Base-by-base conservation (phyloP, 495 filamentous ascomycete species). In the Cercophora newfieldiana region DNA sequence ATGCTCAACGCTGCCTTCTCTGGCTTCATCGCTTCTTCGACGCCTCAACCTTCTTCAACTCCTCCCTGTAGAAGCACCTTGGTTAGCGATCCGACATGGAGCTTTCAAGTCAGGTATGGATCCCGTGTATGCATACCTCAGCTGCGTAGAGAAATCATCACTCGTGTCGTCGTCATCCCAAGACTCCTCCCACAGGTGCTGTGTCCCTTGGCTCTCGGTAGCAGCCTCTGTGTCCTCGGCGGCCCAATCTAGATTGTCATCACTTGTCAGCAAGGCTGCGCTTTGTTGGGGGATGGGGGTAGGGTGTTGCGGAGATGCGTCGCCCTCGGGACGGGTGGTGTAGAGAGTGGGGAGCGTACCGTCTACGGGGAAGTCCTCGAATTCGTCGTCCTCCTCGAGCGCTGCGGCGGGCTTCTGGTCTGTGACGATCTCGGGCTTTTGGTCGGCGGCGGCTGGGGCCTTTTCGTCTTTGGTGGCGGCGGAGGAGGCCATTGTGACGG, bases 141-240 rank as follows among this genome's bases (percentile, higher is more conserved):
- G 80, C 86, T 97, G 95, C 76, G 90, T 87, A 14, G 93, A 93
- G 75, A 99, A 99, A 71, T 99, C 95, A 76, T 98, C 96, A 70
- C 84, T 94, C 63, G 93, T 93, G 82, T 98, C 95, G 77, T 99
- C 95, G 71, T 99, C 95, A 79, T 99, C 95, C 95, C 95, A 99
- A 82, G 93, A 97, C 85, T 99, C 95, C 82, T 99, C 95, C 95
- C 95, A 99, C 64, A 99, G 80, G 82, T 97, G 92, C 68, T 89
- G 88, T 69, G 88, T 91, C 59, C 66, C 55, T 59, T 75, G 73
- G 69, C 72, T 68, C 60, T 83, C 82, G 61, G 80, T 80, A 31
- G 89, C 87, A 55, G 92, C 88, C 76, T 96, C 92, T 67, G 91
- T 89, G 69, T 95, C 91, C 75, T 96, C 92, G 71, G 90, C 85